Conservation (phyloP, 2,329 filamentous ascomycete genomes). For the Fusarium multiceps region DNA sequence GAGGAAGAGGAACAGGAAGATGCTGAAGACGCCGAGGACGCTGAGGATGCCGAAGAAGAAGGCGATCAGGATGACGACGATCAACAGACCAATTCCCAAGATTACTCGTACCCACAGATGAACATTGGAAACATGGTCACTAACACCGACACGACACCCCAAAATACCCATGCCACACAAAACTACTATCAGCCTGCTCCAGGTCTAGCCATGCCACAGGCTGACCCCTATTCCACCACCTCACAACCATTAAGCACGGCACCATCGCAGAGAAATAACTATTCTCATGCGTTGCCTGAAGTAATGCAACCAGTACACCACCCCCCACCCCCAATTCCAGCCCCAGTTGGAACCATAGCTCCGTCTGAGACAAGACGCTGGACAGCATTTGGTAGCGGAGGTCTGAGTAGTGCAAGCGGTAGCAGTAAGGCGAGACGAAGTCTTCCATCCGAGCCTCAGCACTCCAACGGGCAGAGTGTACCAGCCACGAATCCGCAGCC, state of each 20-base stretch:
- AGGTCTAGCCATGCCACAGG: slow-evolving; percentile 43
- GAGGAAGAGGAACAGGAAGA: slow-evolving; percentile 23
- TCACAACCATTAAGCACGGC: slow-evolving; percentile 29
- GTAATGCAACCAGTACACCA: slow-evolving; percentile 22
- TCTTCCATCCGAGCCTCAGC: slow-evolving; percentile 33
- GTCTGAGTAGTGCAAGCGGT: background rate
- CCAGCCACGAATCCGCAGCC: slow-evolving; percentile 21
- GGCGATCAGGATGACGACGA: slow-evolving; percentile 19
- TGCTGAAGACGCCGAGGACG: background rate
- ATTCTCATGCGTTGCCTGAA: slow-evolving; percentile 23
- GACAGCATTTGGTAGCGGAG: slow-evolving; percentile 9
- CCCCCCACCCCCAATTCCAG: slow-evolving; percentile 16
- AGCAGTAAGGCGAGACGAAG: slow-evolving; percentile 21
- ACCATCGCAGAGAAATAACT: slow-evolving; percentile 32
- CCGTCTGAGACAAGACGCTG: slow-evolving; percentile 29
- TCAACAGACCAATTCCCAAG: slow-evolving; percentile 25
- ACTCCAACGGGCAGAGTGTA: background rate
- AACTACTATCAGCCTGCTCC: slow-evolving; percentile 48
- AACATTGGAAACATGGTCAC: slow-evolving; percentile 47
- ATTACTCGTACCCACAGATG: slow-evolving; percentile 47
- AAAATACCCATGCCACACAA: slow-evolving; percentile 32
- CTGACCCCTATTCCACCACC: slow-evolving; percentile 29
- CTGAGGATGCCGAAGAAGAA: slow-evolving; percentile 30
- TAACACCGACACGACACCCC: slow-evolving; percentile 34
- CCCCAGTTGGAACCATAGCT: slow-evolving; percentile 22